Evolutionary conservation across 176 grass and related monocot species (phyloP).

Genomic region (Thalia dealbata): DNA sequence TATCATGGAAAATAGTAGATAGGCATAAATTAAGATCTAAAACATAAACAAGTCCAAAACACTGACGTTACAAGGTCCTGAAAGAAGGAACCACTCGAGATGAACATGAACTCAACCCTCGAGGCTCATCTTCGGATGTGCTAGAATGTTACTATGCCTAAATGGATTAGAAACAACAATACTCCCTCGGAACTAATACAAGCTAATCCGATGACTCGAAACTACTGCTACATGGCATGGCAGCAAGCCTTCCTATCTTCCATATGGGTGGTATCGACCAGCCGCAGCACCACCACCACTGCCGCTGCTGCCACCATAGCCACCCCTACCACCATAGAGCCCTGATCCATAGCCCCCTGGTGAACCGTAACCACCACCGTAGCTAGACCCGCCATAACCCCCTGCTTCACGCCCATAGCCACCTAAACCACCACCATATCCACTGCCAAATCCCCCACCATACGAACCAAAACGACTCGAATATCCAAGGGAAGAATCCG

Average conservation of each 20-base stretch:
- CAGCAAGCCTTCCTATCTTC: slow-evolving; percentile 18
- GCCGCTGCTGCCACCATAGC: slow-evolving; percentile 36
- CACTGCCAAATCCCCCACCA: slow-evolving; percentile 35
- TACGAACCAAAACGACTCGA: slow-evolving; percentile 44
- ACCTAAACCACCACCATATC: slow-evolving; percentile 39
- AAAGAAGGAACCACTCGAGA: neutral
- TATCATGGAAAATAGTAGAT: too few relatives aligned
- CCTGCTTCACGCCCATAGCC: slow-evolving; percentile 37
- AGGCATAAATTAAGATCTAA: too few relatives aligned
- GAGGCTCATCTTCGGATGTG: neutral
- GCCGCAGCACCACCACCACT: slow-evolving; percentile 36
- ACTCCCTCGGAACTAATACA: neutral
- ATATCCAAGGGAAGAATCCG: slow-evolving; percentile 40
- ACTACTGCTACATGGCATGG: neutral
- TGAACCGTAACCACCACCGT: slow-evolving; percentile 50
- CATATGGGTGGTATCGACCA: slow-evolving; percentile 80
- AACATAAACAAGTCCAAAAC: neutral
- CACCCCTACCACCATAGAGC: slow-evolving; percentile 58
- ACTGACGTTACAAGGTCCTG: neutral
- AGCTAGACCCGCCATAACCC: slow-evolving; percentile 43
- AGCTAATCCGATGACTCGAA: neutral
- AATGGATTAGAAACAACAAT: neutral
- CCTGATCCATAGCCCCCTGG: slow-evolving; percentile 30
- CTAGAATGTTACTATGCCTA: neutral
- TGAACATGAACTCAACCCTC: neutral